A percentile compares a stretch with the other conserved stretches of the same genome.
phyloP scores from a whole-genome alignment of 2,329 filamentous ascomycete genomes.

The Seiridium unicorne region DNA sequence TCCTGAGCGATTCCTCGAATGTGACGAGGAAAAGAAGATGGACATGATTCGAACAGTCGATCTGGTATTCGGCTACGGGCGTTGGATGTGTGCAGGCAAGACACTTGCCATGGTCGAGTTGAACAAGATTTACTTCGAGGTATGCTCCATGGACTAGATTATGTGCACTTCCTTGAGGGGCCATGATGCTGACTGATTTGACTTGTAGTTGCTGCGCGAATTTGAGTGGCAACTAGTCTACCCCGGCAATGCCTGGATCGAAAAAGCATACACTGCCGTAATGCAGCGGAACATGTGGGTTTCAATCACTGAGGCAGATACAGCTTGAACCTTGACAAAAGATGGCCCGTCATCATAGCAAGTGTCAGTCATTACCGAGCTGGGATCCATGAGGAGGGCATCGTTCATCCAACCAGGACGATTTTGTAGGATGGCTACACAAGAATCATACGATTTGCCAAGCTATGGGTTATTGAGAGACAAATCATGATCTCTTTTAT shows the following conservation, averaged over 20 bases:
- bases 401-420: too few relatives aligned
- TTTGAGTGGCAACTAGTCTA: slow-evolving; percentile 21
- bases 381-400: too few relatives aligned
- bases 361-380: too few relatives aligned
- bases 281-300: slow-evolving; percentile 20
- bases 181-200: too few relatives aligned
- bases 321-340: background rate
- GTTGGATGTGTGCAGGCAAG: slow-evolving; percentile 38
- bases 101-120: slow-evolving; percentile 40
- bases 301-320: slow-evolving; percentile 12
- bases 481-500: too few relatives aligned
- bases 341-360: too few relatives aligned
- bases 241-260: slow-evolving; percentile 13
- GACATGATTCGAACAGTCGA: slow-evolving; percentile 32
- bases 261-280: slow-evolving; percentile 13
- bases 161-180: too few relatives aligned
- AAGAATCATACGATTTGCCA: too few relatives aligned
- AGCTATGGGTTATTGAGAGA: too few relatives aligned
- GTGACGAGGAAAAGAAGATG: slow-evolving; percentile 22
- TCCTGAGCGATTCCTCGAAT: slow-evolving; percentile 30
- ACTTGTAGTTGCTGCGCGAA: slow-evolving; percentile 14
- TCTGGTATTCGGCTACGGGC: slow-evolving; percentile 37
- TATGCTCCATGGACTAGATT: slow-evolving; percentile 17
- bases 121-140: slow-evolving; percentile 40
- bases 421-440: too few relatives aligned